Evolutionary conservation across 306 rosid species (phyloP).

Genomic region (Fagus crenata): DNA sequence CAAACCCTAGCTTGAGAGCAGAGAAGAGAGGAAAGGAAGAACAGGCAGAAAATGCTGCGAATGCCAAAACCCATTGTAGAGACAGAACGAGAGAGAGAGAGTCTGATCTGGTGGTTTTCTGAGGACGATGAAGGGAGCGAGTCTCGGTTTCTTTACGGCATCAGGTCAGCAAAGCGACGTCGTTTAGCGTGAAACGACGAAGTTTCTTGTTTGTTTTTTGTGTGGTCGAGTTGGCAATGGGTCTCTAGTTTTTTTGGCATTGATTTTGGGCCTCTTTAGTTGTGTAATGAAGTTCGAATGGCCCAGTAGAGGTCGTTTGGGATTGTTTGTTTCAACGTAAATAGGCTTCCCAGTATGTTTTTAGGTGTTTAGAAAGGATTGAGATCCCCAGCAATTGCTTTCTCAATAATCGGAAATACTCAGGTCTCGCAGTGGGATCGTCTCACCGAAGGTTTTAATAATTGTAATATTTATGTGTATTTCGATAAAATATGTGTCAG

Average conservation of each 20-base stretch:
- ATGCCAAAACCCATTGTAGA: slow-evolving; percentile 24
- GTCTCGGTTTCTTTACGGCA: neutral
- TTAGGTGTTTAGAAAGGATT: too few species aligned
- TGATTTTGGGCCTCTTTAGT: too few species aligned
- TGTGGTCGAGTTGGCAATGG: neutral
- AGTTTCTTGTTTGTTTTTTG: neutral
- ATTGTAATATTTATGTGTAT: too few species aligned
- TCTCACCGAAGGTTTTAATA: too few species aligned
- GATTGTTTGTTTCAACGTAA: too few species aligned
- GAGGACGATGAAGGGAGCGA: neutral
- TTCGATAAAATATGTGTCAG: too few species aligned
- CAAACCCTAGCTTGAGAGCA: slow-evolving; percentile 43
- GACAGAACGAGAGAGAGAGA: slow-evolving; percentile 12
- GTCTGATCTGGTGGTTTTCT: slow-evolving; percentile 13
- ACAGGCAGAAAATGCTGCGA: slow-evolving; percentile 17
- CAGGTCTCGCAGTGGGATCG: too few species aligned
- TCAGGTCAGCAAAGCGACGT: neutral
- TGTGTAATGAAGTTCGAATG: neutral
- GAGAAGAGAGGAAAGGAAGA: slow-evolving; percentile 35
- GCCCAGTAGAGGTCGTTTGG: too few species aligned
- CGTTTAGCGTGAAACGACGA: neutral
- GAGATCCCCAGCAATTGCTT: too few species aligned
- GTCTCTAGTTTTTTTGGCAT: neutral
- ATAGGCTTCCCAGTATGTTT: too few species aligned
- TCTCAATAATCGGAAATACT: too few species aligned